These are phyloP conservation scores for Xerocomellus amylosporus DNA, from an alignment of 768 basidiomycete genomes.

Conservation along the genomic window DNA sequence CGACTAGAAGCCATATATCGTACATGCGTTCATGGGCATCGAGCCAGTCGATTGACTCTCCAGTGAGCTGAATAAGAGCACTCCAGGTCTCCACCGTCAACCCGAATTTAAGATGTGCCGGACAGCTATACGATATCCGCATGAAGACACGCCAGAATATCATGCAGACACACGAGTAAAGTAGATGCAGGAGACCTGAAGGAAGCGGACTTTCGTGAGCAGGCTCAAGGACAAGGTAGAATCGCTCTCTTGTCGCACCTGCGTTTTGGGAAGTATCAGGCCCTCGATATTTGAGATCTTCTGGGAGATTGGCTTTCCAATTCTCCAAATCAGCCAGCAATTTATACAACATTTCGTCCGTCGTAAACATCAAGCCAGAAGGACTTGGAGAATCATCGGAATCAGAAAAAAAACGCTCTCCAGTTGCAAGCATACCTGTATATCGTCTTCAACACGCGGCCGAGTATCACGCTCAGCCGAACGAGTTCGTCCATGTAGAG, in stretches of 20 bases:
- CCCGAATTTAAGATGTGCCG: slow-evolving; percentile 83
- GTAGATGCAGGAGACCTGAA: slow-evolving; percentile 80
- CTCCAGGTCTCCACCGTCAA: slow-evolving; percentile 81
- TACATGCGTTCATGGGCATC: slow-evolving; percentile 75
- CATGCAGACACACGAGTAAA: slow-evolving; percentile 89
- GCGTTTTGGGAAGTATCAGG: slow-evolving; percentile 60
- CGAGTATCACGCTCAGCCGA: slow-evolving; percentile 86
- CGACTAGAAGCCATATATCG: slow-evolving; percentile 83
- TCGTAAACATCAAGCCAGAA: slow-evolving; percentile 82
- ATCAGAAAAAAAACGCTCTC: slow-evolving; percentile 7
- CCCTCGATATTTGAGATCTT: slow-evolving; percentile 74
- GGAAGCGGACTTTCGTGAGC: slow-evolving; percentile 1
- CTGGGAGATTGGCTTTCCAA: slow-evolving; percentile 80
- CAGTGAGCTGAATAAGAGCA: slow-evolving; percentile 65
- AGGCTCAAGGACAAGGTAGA: neutral
- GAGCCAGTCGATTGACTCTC: slow-evolving; percentile 88
- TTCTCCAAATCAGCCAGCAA: slow-evolving; percentile 64
- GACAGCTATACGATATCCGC: slow-evolving; percentile 92
- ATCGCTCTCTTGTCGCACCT: slow-evolving; percentile 44
- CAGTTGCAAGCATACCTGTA: slow-evolving; percentile 60
- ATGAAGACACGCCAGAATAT: slow-evolving; percentile 99
- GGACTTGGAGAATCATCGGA: slow-evolving; percentile 48
- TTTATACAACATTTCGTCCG: slow-evolving; percentile 69
- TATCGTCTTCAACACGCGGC: slow-evolving; percentile 87
- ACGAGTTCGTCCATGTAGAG: slow-evolving; percentile 90